Conservation (phyloP, 371 early-diverging fungal species). For the Mortierella sp. region DNA sequence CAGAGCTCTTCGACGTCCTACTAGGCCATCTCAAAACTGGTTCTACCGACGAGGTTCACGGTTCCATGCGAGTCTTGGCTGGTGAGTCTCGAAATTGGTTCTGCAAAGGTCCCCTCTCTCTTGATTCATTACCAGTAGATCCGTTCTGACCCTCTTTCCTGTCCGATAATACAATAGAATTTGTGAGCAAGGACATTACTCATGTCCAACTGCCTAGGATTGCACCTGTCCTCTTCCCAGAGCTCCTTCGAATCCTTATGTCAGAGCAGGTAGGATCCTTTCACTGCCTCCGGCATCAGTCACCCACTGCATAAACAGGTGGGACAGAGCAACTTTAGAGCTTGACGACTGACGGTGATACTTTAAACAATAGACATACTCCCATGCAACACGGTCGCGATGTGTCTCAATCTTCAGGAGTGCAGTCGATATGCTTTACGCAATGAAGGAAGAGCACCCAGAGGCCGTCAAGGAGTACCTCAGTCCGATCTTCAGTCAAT, state of each 20-base stretch:
- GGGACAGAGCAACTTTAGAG: not conserved
- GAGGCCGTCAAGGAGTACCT: constrained; percentile 75
- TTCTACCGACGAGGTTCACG: constrained; percentile 81
- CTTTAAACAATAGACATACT: constrained; percentile 57
- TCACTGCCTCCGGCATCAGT: not conserved
- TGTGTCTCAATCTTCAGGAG: constrained; percentile 87
- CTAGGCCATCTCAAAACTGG: constrained; percentile 77
- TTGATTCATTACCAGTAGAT: not conserved
- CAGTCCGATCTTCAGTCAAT: constrained; percentile 81
- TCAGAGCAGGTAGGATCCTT: constrained; percentile 56
- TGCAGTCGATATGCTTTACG: constrained; percentile 85
- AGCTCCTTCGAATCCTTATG: constrained; percentile 81
- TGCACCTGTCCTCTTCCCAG: constrained; percentile 85
- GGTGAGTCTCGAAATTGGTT: constrained; percentile 29
- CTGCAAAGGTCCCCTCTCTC: too few species aligned
- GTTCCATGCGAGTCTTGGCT: constrained; percentile 90
- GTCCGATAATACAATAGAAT: constrained; percentile 63
- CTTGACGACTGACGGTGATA: not conserved
- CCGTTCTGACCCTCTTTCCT: not conserved
- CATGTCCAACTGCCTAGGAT: constrained; percentile 87
- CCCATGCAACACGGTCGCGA: constrained; percentile 79
- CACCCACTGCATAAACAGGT: not conserved
- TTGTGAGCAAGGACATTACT: constrained; percentile 88
- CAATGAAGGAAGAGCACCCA: constrained; percentile 82
- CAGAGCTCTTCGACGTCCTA: constrained; percentile 85